Conservation (phyloP, 2,329 filamentous ascomycete species). For the Exophiala sideris region DNA sequence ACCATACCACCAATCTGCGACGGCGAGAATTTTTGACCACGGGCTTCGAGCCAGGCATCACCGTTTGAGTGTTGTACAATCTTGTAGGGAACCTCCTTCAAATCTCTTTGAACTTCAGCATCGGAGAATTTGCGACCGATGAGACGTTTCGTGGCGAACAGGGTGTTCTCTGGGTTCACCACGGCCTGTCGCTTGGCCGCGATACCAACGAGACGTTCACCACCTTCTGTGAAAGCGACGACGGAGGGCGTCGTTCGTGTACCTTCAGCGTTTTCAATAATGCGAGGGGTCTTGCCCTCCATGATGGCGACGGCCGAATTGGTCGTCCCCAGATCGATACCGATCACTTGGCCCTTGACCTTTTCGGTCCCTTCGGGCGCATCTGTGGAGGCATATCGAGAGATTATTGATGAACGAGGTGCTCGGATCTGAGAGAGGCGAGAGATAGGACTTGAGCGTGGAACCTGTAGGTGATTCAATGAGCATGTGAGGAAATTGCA, state of each 20-base stretch:
- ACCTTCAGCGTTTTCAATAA: constrained; percentile 98
- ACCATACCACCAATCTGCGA: constrained; percentile 98
- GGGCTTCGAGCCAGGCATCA: constrained; percentile 92
- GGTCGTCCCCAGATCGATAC: constrained; percentile 98
- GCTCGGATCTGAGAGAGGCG: constrained; percentile 67
- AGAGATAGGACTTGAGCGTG: constrained; percentile 68
- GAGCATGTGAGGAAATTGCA: too few species aligned
- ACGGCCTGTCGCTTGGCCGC: constrained; percentile 97
- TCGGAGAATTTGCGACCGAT: constrained; percentile 98
- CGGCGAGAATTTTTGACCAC: constrained; percentile 92
- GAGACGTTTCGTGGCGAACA: constrained; percentile 97
- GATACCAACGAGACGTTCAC: constrained; percentile 93
- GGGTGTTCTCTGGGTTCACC: constrained; percentile 96
- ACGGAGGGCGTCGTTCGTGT: constrained; percentile 89
- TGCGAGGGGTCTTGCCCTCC: constrained; percentile 93
- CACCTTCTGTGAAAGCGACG: constrained; percentile 91
- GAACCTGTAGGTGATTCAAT: constrained; percentile 55
- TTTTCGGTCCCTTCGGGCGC: constrained; percentile 62
- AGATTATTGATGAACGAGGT: constrained; percentile 69
- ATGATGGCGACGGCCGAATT: constrained; percentile 97
- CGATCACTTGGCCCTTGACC: constrained; percentile 93
- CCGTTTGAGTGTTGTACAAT: constrained; percentile 96
- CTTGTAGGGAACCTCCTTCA: constrained; percentile 98
- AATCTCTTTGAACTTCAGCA: constrained; percentile 87
- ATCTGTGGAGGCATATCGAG: constrained; percentile 73